Conservation (phyloP, 768 basidiomycete species). For the Lactarius sp. region DNA sequence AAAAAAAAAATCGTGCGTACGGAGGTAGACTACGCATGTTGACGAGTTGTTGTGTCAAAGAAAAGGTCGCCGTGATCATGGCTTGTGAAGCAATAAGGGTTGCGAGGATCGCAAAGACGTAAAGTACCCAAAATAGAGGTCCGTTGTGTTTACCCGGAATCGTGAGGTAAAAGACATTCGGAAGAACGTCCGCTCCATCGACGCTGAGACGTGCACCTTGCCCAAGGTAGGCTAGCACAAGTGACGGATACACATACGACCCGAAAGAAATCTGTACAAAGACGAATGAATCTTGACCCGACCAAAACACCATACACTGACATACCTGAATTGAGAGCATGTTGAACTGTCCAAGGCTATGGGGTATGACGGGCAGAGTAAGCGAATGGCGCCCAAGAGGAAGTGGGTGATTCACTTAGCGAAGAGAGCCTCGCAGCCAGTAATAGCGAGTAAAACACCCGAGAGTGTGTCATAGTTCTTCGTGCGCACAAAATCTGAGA, state of each 20-base stretch:
- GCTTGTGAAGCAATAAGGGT: slow-evolving; percentile 65
- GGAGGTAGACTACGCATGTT: slow-evolving; percentile 55
- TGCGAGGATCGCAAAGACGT: slow-evolving; percentile 57
- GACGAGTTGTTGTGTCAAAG: slow-evolving; percentile 58
- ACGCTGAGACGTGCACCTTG: slow-evolving; percentile 60
- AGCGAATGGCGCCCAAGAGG: not conserved
- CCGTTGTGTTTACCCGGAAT: slow-evolving; percentile 56
- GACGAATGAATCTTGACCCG: not conserved
- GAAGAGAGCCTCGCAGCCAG: slow-evolving; percentile 65
- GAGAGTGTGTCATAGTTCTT: slow-evolving; percentile 54
- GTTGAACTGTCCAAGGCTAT: slow-evolving; percentile 65
- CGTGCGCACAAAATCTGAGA: slow-evolving; percentile 59
- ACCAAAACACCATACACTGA: not conserved
- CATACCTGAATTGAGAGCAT: slow-evolving; percentile 50
- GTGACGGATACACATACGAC: slow-evolving; percentile 50
- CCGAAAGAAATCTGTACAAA: slow-evolving; percentile 45
- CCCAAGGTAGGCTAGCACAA: slow-evolving; percentile 64
- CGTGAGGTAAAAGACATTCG: slow-evolving; percentile 56
- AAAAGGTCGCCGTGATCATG: slow-evolving; percentile 65
- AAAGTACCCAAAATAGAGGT: slow-evolving; percentile 59
- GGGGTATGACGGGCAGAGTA: not conserved
- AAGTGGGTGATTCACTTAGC: slow-evolving; percentile 43
- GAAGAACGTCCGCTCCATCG: slow-evolving; percentile 45
- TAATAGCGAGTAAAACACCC: slow-evolving; percentile 61
- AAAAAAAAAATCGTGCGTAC: slow-evolving; percentile 24